These are phyloP conservation scores for Emergomyces pasteurianus DNA, from an alignment of 2,329 filamentous ascomycete species.

Conservation along the genomic window DNA sequence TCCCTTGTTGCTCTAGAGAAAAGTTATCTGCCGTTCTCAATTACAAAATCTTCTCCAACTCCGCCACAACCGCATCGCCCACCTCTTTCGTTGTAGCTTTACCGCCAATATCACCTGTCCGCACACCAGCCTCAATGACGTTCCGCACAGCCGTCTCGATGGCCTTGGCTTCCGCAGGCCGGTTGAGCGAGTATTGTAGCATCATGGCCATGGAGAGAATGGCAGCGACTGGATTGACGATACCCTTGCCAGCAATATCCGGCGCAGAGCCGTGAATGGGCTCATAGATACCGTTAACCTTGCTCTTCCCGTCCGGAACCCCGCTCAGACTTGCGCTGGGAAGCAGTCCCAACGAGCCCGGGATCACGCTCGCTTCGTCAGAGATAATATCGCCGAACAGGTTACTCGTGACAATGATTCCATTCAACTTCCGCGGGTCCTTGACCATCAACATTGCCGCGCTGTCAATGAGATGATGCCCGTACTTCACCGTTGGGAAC, in stretches of 20 bases:
- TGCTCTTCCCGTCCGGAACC: constrained; percentile 55
- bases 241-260: constrained; percentile 81
- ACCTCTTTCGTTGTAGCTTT: constrained; percentile 59
- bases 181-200: constrained; percentile 80
- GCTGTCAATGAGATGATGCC: constrained; percentile 86
- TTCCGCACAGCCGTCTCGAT: constrained; percentile 72
- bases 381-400: constrained; percentile 92
- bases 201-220: constrained; percentile 93
- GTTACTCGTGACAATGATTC: constrained; percentile 85
- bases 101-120: constrained; percentile 79
- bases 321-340: constrained; percentile 80
- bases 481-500: constrained; percentile 73
- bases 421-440: constrained; percentile 78
- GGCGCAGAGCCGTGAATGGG: constrained; percentile 92
- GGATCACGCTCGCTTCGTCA: constrained; percentile 90
- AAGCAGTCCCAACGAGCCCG: constrained; percentile 75
- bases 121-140: constrained; percentile 65
- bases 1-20: neutral
- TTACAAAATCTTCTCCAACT: constrained; percentile 56
- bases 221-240: constrained; percentile 85
- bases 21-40: neutral
- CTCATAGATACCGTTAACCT: constrained; percentile 92
- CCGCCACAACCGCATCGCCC: constrained; percentile 68
- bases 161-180: constrained; percentile 62
- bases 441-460: constrained; percentile 98